A percentile compares a stretch with the other conserved stretches of the same genome.
phyloP scores from a whole-genome alignment of 768 basidiomycete genomes.

The Amanita subjunquillea region DNA sequence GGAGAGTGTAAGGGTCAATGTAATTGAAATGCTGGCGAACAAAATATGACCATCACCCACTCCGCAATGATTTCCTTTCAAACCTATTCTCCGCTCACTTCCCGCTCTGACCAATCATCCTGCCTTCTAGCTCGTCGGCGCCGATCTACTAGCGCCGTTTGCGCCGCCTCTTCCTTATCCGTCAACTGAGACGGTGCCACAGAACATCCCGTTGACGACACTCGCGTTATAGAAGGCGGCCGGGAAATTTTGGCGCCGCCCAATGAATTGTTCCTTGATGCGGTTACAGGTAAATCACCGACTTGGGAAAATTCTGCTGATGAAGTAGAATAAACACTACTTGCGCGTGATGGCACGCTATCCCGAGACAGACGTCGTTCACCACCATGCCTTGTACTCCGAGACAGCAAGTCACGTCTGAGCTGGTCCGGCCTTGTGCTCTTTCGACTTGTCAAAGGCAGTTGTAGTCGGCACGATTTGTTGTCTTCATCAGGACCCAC shows the following conservation, averaged over 20 bases:
- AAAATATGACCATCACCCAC: not conserved
- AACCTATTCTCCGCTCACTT: not conserved
- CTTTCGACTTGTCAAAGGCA: conserved; percentile 7
- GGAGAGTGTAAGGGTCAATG: not conserved
- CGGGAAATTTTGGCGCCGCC: not conserved
- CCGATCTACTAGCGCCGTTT: conserved; percentile 9
- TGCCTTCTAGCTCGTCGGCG: conserved; percentile 8
- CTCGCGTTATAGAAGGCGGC: conserved; percentile 2
- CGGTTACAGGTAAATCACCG: not conserved
- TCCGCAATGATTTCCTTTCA: not conserved
- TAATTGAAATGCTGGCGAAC: not conserved
- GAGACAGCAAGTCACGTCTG: conserved; percentile 2
- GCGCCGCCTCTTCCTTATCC: conserved; percentile 4
- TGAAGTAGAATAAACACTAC: conserved; percentile 16
- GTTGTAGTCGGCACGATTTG: conserved; percentile 8
- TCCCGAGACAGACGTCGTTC: conserved; percentile 3
- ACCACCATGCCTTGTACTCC: not conserved
- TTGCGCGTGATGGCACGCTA: conserved; percentile 11
- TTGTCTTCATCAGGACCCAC: not conserved
- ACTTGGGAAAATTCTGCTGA: conserved; percentile 6
- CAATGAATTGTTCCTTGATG: not conserved
- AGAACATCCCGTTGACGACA: conserved; percentile 7
- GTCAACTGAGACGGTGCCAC: not conserved
- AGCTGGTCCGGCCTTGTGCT: conserved; percentile 7
- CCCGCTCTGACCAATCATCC: conserved; percentile 2